Conservation (phyloP, 1,139 yeast species). For the Pichia sp. region DNA sequence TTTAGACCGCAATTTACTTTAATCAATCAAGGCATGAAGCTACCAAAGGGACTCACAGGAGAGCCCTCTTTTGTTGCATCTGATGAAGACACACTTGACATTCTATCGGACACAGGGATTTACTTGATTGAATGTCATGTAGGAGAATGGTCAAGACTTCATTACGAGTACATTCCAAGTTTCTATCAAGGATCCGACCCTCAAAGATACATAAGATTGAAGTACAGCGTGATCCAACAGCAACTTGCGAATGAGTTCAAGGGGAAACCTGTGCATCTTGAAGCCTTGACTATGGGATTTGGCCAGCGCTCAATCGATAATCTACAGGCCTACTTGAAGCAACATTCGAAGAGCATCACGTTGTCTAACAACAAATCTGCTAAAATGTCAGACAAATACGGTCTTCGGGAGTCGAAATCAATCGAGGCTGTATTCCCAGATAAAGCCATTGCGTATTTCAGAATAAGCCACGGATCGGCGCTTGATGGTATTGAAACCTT, state of each 20-base stretch:
- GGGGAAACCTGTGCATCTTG: constrained; percentile 41
- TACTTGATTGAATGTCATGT: constrained; percentile 63
- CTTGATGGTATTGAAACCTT: constrained; percentile 65
- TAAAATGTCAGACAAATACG: constrained; percentile 23
- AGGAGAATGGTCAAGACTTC: constrained; percentile 62
- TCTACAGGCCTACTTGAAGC: constrained; percentile 35
- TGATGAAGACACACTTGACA: constrained; percentile 43
- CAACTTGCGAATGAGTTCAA: constrained; percentile 41
- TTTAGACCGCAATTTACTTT: constrained; percentile 24
- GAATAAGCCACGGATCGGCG: constrained; percentile 68
- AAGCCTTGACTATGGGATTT: constrained; percentile 46
- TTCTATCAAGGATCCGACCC: constrained; percentile 58
- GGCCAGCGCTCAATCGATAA: constrained; percentile 37
- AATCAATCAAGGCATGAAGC: constrained; percentile 29
- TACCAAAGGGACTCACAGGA: constrained; percentile 17
- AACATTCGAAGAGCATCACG: constrained; percentile 16
- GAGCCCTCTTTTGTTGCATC: constrained; percentile 28
- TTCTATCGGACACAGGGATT: constrained; percentile 60
- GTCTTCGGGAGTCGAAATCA: constrained; percentile 24
- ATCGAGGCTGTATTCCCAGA: constrained; percentile 22
- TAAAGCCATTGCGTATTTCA: constrained; percentile 41
- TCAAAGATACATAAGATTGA: constrained; percentile 46
- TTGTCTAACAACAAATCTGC: constrained; percentile 20
- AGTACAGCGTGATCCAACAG: constrained; percentile 42
- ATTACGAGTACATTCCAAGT: constrained; percentile 54